These are phyloP conservation scores for Scleroderma citrinum DNA, from an alignment of 768 basidiomycete species.

Conservation along the genomic window DNA sequence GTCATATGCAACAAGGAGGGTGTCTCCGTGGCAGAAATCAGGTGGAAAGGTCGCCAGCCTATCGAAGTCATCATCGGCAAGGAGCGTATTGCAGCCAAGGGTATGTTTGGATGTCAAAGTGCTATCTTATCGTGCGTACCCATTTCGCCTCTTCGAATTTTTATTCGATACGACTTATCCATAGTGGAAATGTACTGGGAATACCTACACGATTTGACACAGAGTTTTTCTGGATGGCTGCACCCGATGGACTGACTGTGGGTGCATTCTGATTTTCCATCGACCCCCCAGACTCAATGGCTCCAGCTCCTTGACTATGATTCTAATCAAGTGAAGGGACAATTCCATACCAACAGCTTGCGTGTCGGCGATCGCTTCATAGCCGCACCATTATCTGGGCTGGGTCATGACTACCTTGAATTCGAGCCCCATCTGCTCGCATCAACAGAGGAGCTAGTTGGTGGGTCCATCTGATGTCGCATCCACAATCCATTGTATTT, in stretches of 20 bases:
- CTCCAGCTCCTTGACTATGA: slow-evolving; percentile 49
- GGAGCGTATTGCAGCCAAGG: slow-evolving; percentile 44
- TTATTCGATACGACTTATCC: not conserved
- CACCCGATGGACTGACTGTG: slow-evolving; percentile 48
- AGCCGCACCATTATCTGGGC: slow-evolving; percentile 43
- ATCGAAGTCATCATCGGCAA: slow-evolving; percentile 44
- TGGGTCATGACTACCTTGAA: slow-evolving; percentile 56
- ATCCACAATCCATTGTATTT: slow-evolving; percentile 4
- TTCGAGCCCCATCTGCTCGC: slow-evolving; percentile 45
- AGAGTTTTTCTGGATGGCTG: slow-evolving; percentile 55
- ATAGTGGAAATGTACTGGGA: slow-evolving; percentile 52
- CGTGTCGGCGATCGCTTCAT: slow-evolving; percentile 41
- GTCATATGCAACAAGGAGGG: slow-evolving; percentile 39
- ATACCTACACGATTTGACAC: slow-evolving; percentile 60
- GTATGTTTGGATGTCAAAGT: slow-evolving; percentile 52
- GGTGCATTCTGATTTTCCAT: slow-evolving; percentile 11
- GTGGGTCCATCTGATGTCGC: slow-evolving; percentile 19
- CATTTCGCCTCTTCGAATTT: not conserved
- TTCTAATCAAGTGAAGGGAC: slow-evolving; percentile 42
- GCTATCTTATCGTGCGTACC: slow-evolving; percentile 47
- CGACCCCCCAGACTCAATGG: slow-evolving; percentile 2
- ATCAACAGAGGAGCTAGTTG: slow-evolving; percentile 47
- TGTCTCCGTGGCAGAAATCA: slow-evolving; percentile 38
- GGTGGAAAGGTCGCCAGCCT: slow-evolving; percentile 50
- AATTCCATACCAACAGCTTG: slow-evolving; percentile 46